Conservation (phyloP, 306 rosid genomes). For the Vigna trinervia region DNA sequence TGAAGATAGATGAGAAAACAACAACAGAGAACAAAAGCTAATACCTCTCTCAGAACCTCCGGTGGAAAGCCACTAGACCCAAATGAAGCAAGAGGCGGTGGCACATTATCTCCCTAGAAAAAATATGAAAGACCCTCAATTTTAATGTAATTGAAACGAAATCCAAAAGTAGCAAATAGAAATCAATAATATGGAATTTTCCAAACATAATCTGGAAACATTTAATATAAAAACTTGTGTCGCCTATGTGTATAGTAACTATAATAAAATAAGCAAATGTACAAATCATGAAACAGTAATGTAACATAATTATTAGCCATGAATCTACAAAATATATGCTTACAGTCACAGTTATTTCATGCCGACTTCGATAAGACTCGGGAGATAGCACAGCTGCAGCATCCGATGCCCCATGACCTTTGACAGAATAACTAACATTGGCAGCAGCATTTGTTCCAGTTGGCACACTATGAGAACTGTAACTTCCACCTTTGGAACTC, state of each 20-base stretch:
- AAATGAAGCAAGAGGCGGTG: slow-evolving; percentile 77
- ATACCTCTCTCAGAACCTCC: slow-evolving; percentile 98
- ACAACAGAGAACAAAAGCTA: slow-evolving; percentile 28
- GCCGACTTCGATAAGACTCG: slow-evolving; percentile 78
- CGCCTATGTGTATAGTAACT: slow-evolving; percentile 46
- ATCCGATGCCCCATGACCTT: slow-evolving; percentile 63
- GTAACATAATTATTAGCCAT: background rate
- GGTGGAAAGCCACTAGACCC: slow-evolving; percentile 82
- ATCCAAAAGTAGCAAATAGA: slow-evolving; percentile 3
- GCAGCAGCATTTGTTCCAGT: slow-evolving; percentile 58
- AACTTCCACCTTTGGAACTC: slow-evolving; percentile 62
- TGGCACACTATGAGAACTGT: slow-evolving; percentile 52
- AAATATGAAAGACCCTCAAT: slow-evolving; percentile 16
- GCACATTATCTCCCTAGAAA: slow-evolving; percentile 86
- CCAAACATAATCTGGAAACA: background rate
- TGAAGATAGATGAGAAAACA: slow-evolving; percentile 36
- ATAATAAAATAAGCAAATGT: slow-evolving; percentile 24
- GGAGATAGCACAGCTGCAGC: slow-evolving; percentile 74
- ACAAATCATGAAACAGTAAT: background rate
- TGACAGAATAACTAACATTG: slow-evolving; percentile 57
- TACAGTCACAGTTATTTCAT: slow-evolving; percentile 86
- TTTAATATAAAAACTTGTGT: background rate
- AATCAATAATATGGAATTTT: slow-evolving; percentile 26
- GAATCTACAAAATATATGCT: slow-evolving; percentile 47
- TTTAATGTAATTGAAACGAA: slow-evolving; percentile 26